These are phyloP conservation scores for Aspergillus brasiliensis DNA, from an alignment of 2,329 filamentous ascomycete genomes.

Conservation along the genomic window DNA sequence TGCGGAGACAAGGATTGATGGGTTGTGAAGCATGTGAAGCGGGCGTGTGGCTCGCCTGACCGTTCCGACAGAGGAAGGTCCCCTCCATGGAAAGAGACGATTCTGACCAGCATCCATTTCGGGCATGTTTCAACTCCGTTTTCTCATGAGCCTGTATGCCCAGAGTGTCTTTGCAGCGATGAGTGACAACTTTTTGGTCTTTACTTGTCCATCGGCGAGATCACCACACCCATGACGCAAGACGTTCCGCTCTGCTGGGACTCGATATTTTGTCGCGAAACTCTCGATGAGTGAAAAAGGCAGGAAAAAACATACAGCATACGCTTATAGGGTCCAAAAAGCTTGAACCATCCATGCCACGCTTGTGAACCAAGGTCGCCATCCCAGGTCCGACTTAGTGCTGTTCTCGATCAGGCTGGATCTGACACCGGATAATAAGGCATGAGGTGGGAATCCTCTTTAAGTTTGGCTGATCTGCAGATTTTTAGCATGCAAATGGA, in stretches of 20 bases:
- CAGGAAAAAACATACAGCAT: background rate
- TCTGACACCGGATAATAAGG: background rate
- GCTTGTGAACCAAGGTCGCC: background rate
- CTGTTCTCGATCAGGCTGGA: background rate
- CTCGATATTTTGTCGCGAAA: background rate
- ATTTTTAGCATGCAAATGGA: background rate
- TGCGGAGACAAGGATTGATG: background rate
- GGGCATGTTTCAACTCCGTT: background rate
- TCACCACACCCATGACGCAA: background rate
- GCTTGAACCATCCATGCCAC: background rate
- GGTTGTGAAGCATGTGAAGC: slow-evolving; percentile 4
- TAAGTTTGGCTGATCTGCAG: background rate
- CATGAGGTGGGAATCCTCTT: background rate
- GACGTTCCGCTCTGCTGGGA: background rate
- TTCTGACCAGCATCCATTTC: background rate
- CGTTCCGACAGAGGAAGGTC: background rate
- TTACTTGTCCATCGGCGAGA: background rate
- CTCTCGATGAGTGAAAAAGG: background rate
- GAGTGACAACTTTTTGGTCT: background rate
- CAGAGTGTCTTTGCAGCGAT: background rate
- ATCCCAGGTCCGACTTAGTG: background rate
- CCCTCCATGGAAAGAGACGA: background rate
- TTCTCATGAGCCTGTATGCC: background rate
- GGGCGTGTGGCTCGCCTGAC: slow-evolving; percentile 1
- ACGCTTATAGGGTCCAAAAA: background rate